Conservation (phyloP, 352 stramenopile genomes). For the Phytophthora hybrid region DNA sequence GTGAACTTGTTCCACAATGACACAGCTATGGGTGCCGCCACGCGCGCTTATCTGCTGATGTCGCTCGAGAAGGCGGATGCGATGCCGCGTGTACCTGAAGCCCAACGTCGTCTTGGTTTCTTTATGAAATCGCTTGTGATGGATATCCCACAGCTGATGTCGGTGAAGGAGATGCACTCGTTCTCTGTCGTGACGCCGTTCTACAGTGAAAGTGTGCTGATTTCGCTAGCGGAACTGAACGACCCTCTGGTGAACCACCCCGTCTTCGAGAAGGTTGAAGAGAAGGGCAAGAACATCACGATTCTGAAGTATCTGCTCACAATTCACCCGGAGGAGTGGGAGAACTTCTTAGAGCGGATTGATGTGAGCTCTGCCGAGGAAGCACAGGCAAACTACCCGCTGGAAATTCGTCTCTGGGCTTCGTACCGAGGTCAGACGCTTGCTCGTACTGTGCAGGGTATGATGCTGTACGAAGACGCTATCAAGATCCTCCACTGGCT, state of each 20-base stretch:
- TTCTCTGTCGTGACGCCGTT: slow-evolving; percentile 86
- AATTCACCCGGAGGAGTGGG: slow-evolving; percentile 81
- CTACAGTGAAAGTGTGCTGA: slow-evolving; percentile 78
- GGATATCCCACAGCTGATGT: slow-evolving; percentile 76
- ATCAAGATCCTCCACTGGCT: slow-evolving; percentile 88
- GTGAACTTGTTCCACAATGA: slow-evolving; percentile 85
- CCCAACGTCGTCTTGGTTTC: slow-evolving; percentile 79
- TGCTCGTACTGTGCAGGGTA: slow-evolving; percentile 78
- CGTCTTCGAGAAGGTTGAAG: slow-evolving; percentile 77
- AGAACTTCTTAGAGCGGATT: slow-evolving; percentile 83
- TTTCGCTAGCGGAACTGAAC: slow-evolving; percentile 72
- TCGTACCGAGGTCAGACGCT: slow-evolving; percentile 83
- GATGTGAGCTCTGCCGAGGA: slow-evolving; percentile 72
- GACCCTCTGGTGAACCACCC: slow-evolving; percentile 76
- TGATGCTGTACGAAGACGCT: slow-evolving; percentile 87
- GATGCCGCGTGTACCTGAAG: slow-evolving; percentile 76
- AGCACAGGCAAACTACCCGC: slow-evolving; percentile 64
- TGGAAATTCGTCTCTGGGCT: slow-evolving; percentile 82
- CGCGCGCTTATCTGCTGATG: slow-evolving; percentile 74
- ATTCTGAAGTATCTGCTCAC: slow-evolving; percentile 86
- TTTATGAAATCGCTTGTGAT: slow-evolving; percentile 86
- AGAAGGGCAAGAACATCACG: slow-evolving; percentile 81
- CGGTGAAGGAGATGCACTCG: slow-evolving; percentile 85
- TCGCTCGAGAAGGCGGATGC: slow-evolving; percentile 74
- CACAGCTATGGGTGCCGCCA: slow-evolving; percentile 80